These are phyloP conservation scores for Macroventuria anomochaeta DNA, from an alignment of 2,329 filamentous ascomycete species.

Conservation along the genomic window DNA sequence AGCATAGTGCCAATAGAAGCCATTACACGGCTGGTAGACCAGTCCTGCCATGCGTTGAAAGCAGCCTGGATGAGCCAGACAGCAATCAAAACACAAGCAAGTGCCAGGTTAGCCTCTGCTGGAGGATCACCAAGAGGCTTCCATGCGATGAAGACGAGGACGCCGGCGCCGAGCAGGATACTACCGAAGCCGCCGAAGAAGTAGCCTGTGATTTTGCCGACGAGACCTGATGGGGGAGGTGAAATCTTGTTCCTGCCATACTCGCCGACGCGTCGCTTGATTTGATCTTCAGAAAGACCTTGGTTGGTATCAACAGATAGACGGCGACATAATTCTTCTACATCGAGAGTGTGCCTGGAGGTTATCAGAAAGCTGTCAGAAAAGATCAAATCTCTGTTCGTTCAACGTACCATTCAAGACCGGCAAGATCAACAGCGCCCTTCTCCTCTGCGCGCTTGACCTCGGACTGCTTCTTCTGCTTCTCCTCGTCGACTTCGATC, in stretches of 20 bases:
- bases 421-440: conserved; percentile 51
- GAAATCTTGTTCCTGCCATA: conserved; percentile 73
- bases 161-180: conserved; percentile 70
- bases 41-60: conserved; percentile 70
- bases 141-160: conserved; percentile 80
- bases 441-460: conserved; percentile 44
- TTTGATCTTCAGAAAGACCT: conserved; percentile 68
- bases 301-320: conserved; percentile 62
- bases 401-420: conserved; percentile 62
- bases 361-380: background rate
- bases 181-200: conserved; percentile 80
- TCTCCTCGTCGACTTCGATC: conserved; percentile 51
- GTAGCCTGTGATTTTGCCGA: conserved; percentile 68
- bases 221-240: conserved; percentile 66
- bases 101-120: conserved; percentile 70
- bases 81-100: conserved; percentile 74
- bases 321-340: conserved; percentile 65
- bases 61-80: conserved; percentile 68
- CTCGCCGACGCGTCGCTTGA: conserved; percentile 61
- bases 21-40: conserved; percentile 79
- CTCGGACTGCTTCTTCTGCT: conserved; percentile 36
- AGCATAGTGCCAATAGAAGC: conserved; percentile 80
- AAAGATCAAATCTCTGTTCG: background rate
- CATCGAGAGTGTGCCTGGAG: conserved; percentile 62
- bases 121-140: conserved; percentile 77